A percentile compares a stretch with the other conserved stretches of the same genome.
phyloP scores from a whole-genome alignment of 805 yeast species.

The Myxozyma melibiosi region DNA sequence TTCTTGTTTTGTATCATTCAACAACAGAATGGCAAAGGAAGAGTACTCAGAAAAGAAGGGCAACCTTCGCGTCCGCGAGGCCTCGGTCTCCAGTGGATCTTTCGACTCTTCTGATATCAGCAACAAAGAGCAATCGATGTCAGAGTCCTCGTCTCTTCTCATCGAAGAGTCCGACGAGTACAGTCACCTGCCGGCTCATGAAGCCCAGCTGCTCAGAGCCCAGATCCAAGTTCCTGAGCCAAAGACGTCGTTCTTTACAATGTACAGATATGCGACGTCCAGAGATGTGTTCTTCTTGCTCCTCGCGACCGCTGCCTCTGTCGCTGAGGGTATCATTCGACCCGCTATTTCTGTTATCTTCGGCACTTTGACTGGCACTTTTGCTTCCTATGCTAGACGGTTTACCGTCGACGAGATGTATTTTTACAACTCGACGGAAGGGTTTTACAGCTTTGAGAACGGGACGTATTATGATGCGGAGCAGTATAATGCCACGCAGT shows the following conservation, averaged over 20 bases:
- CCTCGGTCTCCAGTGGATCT: background rate
- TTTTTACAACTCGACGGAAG: constrained; percentile 16
- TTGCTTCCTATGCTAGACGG: constrained; percentile 35
- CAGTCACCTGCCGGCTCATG: constrained; percentile 19
- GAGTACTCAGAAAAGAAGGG: background rate
- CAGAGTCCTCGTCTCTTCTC: constrained; percentile 1
- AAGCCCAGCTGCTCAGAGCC: constrained; percentile 18
- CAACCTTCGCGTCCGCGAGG: background rate
- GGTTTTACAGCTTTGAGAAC: constrained; percentile 9
- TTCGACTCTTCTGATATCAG: background rate
- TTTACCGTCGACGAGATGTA: constrained; percentile 1
- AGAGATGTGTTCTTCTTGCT: constrained; percentile 10
- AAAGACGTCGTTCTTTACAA: constrained; percentile 10
- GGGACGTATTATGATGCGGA: constrained; percentile 4
- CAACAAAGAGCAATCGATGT: background rate
- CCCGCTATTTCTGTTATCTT: constrained; percentile 36
- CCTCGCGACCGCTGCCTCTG: constrained; percentile 36
- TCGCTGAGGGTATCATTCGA: constrained; percentile 45
- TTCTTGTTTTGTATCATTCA: too few relatives aligned
- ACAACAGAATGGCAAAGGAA: too few relatives aligned
- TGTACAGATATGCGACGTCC: constrained; percentile 28
- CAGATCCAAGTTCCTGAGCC: constrained; percentile 18
- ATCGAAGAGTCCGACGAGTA: constrained; percentile 19
- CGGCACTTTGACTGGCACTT: constrained; percentile 24
- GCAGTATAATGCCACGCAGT: constrained; percentile 4